Base-by-base conservation (phyloP, 148 eudicot species). In the Linanthus parryae region DNA sequence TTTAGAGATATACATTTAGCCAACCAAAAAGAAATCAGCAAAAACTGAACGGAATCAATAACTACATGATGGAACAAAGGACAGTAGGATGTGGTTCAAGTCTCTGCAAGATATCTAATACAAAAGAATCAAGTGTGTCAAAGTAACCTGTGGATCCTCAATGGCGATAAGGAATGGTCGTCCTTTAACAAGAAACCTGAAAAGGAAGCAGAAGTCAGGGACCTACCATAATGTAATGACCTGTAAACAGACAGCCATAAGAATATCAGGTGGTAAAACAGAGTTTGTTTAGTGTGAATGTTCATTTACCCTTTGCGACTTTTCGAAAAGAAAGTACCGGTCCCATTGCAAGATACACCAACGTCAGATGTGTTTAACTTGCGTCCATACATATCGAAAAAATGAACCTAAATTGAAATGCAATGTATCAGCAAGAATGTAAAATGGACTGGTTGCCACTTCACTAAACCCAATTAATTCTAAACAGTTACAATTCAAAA, bases 141-240 rank as follows among this genome's bases (percentile, higher is more conserved):
- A 14, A 29, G 34, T 66, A 36, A 87, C 98, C 96, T 92, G 99
- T 49, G 99, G 99, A 52, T 92, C 99, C 73, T 88, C 78, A 41
- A 92, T 82, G 56, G 91, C 64, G 28, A 92, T 71, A 41, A 84
- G 78, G 59, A 68, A 73, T 43, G 75, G 67, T 34, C 76, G 64
- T 48, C 87, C 88, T 44, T 77, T 69, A 48, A 51, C 58, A 25
- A 60, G 57, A 59, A 83, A 87, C 75, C 98, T 87, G 66, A 24
- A 63, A 38, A 66, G 56, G 16, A 44, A 36, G 39, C 24, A 15
- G n/a, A 62, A 31, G 43, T 26, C 42, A 52, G 52, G 22, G 50
- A 26, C 55, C 24, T 10, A 30, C 50, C 15, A 54, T 27, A 9
- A 21, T 26, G 0, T 20, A 43, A 35, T n/a, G 28, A 23, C 18